Base-by-base conservation (phyloP, 2,329 filamentous ascomycete genomes). In the Whalleya microplaca region DNA sequence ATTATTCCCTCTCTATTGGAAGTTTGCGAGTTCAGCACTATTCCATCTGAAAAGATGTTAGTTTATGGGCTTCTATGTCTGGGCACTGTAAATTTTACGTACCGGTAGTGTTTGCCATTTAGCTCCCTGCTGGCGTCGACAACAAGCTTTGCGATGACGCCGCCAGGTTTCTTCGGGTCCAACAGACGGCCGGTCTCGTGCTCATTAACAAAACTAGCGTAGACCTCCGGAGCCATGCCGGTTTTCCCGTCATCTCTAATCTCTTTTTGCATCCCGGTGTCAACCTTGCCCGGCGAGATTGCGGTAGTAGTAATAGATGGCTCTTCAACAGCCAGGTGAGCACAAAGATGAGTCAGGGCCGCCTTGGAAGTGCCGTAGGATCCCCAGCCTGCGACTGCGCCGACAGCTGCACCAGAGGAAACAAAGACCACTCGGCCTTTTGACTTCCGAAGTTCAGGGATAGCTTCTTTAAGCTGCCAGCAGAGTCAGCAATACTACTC, bases 251-350 rank as follows among this genome's bases (percentile, higher is more conserved):
- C 71, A 45, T 92, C 87, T 48, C 95, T 81, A 55, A 99, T 84
- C 55, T 89, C 83, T n/a, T 81, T 81, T 72, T 96, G 93, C 93
- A 97, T 97, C 49, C 88, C 88, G 0, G 93, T 97, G 69, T 96
- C 90, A 7, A 96, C 89, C 45, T 90, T 85, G 2, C 93, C 93
- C 0, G 93, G 93, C 3, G 87, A 81, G 32, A 97, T 78, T 0
- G 90, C 81, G 0, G 96, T 75, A 12, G 85, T 87, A 0, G 84
- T 90, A 44, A 96, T 85, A 14, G 87, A 80, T 1, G 88, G 86
- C 72, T 96, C 93, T 70, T 97, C 93, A 1, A 81, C 80, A 0
- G 85, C 84, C 37, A 97, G 73, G 37, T 93, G 91, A 42, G 82
- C 75, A 0, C 87, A 86, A 4, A 96, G 76, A 64, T 94, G 91